phyloP scores from a whole-genome alignment of 2,329 filamentous ascomycete species.

The Chalaropsis thielavioides region DNA sequence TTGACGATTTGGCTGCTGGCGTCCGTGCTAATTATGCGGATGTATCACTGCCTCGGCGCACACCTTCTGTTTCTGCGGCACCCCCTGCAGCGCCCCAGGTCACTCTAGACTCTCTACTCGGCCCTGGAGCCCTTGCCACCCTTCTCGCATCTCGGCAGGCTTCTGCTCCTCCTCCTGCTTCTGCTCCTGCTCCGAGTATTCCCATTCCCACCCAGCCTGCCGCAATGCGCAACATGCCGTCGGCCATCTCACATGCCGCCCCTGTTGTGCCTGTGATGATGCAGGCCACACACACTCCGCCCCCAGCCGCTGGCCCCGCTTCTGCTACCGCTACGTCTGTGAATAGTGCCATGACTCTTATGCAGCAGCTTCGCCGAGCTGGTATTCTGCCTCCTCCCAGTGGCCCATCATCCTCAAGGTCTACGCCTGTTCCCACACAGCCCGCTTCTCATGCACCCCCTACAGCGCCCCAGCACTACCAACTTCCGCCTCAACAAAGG shows the following conservation, averaged over 20 bases:
- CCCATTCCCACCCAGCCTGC: conserved; percentile 5
- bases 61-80: conserved; percentile 23
- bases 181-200: conserved; percentile 1
- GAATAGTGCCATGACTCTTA: conserved; percentile 41
- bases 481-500: conserved; percentile 19
- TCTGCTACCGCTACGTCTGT: conserved; percentile 25
- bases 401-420: conserved; percentile 23
- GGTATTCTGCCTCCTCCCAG: conserved; percentile 41
- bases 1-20: conserved; percentile 59
- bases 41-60: conserved; percentile 22
- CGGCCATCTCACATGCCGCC: conserved; percentile 21
- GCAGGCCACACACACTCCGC: conserved; percentile 19
- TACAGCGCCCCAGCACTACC: not conserved
- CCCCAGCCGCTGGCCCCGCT: conserved; percentile 21
- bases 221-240: conserved; percentile 37
- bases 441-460: conserved; percentile 19
- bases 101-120: conserved; percentile 43
- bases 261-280: conserved; percentile 18
- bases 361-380: conserved; percentile 53
- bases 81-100: conserved; percentile 23
- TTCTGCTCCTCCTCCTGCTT: conserved; percentile 4
- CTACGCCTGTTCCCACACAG: conserved; percentile 22
- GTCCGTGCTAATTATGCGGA: conserved; percentile 36
- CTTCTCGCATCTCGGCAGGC: conserved; percentile 37
- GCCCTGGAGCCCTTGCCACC: conserved; percentile 44